Conservation (phyloP, 2,329 filamentous ascomycete genomes). For the Diatrype stigma region DNA sequence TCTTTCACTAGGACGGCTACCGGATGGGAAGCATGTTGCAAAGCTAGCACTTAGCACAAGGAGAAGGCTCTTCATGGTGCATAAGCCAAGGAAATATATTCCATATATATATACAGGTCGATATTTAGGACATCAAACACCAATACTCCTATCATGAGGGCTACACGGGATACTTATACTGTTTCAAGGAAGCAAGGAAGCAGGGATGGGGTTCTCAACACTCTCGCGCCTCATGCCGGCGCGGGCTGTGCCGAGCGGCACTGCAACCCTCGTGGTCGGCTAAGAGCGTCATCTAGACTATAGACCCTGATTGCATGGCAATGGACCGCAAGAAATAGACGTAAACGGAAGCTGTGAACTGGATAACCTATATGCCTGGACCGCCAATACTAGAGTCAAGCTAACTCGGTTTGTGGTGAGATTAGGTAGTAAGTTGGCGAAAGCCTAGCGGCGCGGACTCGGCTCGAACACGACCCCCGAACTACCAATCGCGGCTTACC, state of each 20-base stretch:
- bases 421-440: no score
- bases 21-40: conserved; percentile 17
- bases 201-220: neutral
- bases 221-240: no score
- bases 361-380: no score
- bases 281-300: neutral
- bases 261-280: neutral
- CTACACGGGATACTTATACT: neutral
- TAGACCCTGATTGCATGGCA: neutral
- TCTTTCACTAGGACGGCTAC: neutral
- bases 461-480: neutral
- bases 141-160: neutral
- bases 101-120: neutral
- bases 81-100: neutral
- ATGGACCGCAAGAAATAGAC: neutral
- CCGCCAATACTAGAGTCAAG: no score
- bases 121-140: neutral
- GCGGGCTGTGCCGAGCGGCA: neutral
- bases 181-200: neutral
- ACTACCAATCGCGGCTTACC: neutral
- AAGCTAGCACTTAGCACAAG: conserved; percentile 16
- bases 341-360: neutral
- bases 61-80: conserved; percentile 20
- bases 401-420: no score
- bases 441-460: no score